Evolutionary conservation across 768 basidiomycete species (phyloP).

Genomic region (Sutorius australiensis): DNA sequence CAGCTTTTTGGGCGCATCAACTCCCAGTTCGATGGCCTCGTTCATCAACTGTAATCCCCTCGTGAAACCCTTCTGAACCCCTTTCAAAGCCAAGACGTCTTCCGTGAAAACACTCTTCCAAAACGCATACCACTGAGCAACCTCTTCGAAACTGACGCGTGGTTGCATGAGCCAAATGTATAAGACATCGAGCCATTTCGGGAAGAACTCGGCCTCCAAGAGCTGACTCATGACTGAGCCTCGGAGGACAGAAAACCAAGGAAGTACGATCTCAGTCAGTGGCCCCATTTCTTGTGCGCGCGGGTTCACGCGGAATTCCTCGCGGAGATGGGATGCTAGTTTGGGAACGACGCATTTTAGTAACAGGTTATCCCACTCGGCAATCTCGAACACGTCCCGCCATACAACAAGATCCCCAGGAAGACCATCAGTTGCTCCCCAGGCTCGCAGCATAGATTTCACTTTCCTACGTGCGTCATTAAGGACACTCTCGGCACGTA

Average conservation of each 20-base stretch:
- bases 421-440: conserved; percentile 68
- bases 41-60: conserved; percentile 92
- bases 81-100: conserved; percentile 57
- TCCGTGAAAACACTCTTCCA: conserved; percentile 84
- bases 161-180: conserved; percentile 94
- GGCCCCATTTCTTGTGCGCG: conserved; percentile 85
- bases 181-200: conserved; percentile 91
- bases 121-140: conserved; percentile 87
- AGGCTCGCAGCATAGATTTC: conserved; percentile 69
- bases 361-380: conserved; percentile 89
- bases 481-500: conserved; percentile 78
- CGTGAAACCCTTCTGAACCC: conserved; percentile 77
- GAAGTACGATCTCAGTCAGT: conserved; percentile 61
- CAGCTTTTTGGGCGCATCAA: conserved; percentile 65
- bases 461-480: conserved; percentile 86
- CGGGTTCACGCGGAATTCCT: conserved; percentile 88
- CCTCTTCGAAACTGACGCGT: conserved; percentile 83
- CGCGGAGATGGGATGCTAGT: conserved; percentile 75
- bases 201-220: conserved; percentile 90
- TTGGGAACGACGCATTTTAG: conserved; percentile 93
- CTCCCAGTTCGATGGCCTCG: conserved; percentile 82
- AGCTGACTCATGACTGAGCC: conserved; percentile 77
- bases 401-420: conserved; percentile 76
- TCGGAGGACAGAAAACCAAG: conserved; percentile 74
- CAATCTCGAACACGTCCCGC: conserved; percentile 77